Base-by-base conservation (phyloP, 148 eudicot genomes). In the Vaccinium corymbosum region DNA sequence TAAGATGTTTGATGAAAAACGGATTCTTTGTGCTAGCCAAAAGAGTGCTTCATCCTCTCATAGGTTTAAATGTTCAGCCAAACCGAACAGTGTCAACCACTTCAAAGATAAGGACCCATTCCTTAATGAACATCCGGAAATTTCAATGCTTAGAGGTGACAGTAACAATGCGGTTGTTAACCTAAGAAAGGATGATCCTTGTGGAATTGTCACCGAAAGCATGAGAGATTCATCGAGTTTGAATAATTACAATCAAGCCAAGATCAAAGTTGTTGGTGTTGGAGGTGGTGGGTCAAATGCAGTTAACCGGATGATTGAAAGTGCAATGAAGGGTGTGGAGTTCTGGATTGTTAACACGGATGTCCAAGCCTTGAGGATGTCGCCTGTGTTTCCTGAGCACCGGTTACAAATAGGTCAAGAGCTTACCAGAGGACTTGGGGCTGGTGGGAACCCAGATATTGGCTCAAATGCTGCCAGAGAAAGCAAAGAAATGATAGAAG, bases 241-340 rank as follows among this genome's bases (percentile, higher is more conserved):
- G 77, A 90, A 77, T 80, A 88, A 87, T 83, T 90, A 80, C 76
- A 94, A 91, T 84, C 97, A 87, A 88, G 99, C 99, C 27, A 97
- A 90, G 82, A 97, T 97, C 80, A 97, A 97, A 89, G 99, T 97
- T 76, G 88, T 97, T 86, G 99, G 99, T 49, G 97, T 97, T 78
- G 99, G 99, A 55, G 99, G 99, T 78, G 99, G 99, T 62, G 99
- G 99, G 78, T 97, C 99, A 1, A 94, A 97, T 90, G 99, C 98
- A 19, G 99, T 97, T 72, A 97, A 97, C 87, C 93, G 99, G 4
- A 94, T 97, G 99, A 94, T 97, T 10, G 98, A 97, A 89, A 97
- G 98, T 77, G 83, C 95, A 12, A 91, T 97, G 95, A 93, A 91
- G 81, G 99, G 99, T 86, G 98, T 97, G 35, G 99, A 97, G 85